Conservation (phyloP, 495 filamentous ascomycete species). For the Penicillium daleae region DNA sequence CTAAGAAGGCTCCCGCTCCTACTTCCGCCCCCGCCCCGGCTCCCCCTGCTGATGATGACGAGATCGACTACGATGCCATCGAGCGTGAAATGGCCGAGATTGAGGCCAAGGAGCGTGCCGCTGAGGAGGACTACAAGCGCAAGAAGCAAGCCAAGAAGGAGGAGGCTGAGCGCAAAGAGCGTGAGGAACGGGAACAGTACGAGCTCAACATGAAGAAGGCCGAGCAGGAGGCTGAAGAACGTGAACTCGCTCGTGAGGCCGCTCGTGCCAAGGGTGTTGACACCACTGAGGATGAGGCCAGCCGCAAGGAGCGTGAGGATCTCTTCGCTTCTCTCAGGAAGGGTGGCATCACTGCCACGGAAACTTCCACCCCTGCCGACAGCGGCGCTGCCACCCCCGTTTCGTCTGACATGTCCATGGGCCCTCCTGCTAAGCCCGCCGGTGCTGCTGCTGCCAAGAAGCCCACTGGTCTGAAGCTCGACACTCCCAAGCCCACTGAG, state of each 20-base stretch:
- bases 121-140: conserved; percentile 61
- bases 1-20: conserved; percentile 32
- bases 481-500: conserved; percentile 81
- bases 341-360: conserved; percentile 48
- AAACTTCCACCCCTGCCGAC: conserved; percentile 53
- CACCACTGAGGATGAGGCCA: conserved; percentile 42
- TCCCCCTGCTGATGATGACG: conserved; percentile 41
- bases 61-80: conserved; percentile 55
- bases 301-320: conserved; percentile 47
- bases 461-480: conserved; percentile 80
- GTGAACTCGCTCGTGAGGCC: conserved; percentile 56
- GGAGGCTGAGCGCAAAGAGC: conserved; percentile 63
- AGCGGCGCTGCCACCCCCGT: conserved; percentile 61
- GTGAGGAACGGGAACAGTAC: conserved; percentile 52
- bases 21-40: conserved; percentile 17
- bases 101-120: conserved; percentile 63
- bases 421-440: conserved; percentile 56
- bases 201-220: conserved; percentile 60
- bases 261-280: conserved; percentile 45
- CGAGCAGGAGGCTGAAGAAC: conserved; percentile 59
- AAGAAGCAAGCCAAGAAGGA: conserved; percentile 65
- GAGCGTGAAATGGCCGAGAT: conserved; percentile 56
- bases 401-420: conserved; percentile 58
- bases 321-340: conserved; percentile 63
- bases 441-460: conserved; percentile 62